Evolutionary conservation across 2,329 filamentous ascomycete genomes (phyloP).

Genomic region (Fusarium aywerte): DNA sequence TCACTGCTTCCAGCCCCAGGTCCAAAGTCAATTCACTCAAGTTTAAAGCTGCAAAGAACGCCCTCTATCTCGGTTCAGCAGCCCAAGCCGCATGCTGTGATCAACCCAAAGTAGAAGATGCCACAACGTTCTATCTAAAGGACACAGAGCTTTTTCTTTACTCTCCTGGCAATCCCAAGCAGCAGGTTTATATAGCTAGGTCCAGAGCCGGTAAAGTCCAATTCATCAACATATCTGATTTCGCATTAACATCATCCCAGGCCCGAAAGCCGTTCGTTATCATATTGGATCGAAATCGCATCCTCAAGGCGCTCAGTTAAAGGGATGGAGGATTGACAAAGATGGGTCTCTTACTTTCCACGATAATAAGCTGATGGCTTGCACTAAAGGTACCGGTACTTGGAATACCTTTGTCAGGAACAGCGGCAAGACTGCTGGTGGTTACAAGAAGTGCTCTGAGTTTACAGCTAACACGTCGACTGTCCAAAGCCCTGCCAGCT

Average conservation of each 20-base stretch:
- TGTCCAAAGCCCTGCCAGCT: background rate
- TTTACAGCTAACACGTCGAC: background rate
- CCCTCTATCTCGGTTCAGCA: background rate
- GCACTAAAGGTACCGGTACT: background rate
- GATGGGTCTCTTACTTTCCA: background rate
- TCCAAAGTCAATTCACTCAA: background rate
- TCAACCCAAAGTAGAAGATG: conserved; percentile 2
- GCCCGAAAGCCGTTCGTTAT: background rate
- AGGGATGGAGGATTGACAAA: background rate
- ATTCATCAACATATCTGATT: too few species aligned
- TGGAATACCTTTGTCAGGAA: too few species aligned
- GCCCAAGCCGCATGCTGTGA: conserved; percentile 5
- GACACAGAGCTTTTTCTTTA: conserved; percentile 1
- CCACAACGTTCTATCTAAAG: background rate
- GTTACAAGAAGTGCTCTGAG: background rate
- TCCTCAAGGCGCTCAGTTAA: accelerated
- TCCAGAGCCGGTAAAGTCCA: too few species aligned
- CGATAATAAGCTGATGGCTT: background rate
- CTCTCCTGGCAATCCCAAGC: conserved; percentile 4
- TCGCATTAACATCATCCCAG: background rate
- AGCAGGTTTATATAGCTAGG: background rate
- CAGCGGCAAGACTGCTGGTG: background rate
- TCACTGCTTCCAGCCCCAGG: background rate
- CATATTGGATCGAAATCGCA: background rate
- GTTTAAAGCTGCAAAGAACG: background rate